Percentiles rank a stretch among this genome's conserved stretches.
These are phyloP conservation scores for Microcyclospora pomicola DNA, from an alignment of 2,329 filamentous ascomycete species.

Conservation along the genomic window DNA sequence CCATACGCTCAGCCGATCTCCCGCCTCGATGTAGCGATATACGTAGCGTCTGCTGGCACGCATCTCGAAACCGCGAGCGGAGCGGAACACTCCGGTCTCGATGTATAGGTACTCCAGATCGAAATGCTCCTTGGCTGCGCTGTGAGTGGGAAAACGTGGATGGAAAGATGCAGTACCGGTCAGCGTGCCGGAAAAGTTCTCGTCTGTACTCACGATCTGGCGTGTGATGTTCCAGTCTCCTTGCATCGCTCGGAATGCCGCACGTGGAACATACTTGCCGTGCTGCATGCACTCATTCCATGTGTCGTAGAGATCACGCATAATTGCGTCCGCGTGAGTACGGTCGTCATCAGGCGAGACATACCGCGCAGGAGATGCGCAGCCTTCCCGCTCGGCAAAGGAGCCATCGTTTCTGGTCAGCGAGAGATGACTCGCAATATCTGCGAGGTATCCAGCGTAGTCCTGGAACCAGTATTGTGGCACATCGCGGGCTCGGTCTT, in stretches of 20 bases:
- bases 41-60: slow-evolving; percentile 52
- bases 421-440: slow-evolving; percentile 47
- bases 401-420: slow-evolving; percentile 32
- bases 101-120: slow-evolving; percentile 22
- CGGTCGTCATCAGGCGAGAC: slow-evolving; percentile 17
- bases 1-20: slow-evolving; percentile 55
- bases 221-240: slow-evolving; percentile 18
- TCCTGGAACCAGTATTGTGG: slow-evolving; percentile 73
- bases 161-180: slow-evolving; percentile 18
- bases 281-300: slow-evolving; percentile 13
- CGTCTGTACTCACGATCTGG: slow-evolving; percentile 14
- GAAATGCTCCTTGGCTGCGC: slow-evolving; percentile 10
- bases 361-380: slow-evolving; percentile 24
- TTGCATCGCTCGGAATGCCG: slow-evolving; percentile 20
- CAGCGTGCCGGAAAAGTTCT: slow-evolving; percentile 15
- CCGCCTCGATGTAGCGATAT: slow-evolving; percentile 52
- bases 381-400: slow-evolving; percentile 36
- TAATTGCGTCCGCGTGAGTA: slow-evolving; percentile 30
- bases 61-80: slow-evolving; percentile 29
- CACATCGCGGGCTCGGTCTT: slow-evolving; percentile 33
- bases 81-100: slow-evolving; percentile 14
- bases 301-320: slow-evolving; percentile 30
- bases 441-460: slow-evolving; percentile 62
- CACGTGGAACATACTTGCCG: slow-evolving; percentile 16
- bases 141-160: slow-evolving; percentile 15